Evolutionary conservation across 75 land plant species (phyloP), one percentile per base, ranked within the genome.

Genomic region (Sequoiadendron giganteum): DNA sequence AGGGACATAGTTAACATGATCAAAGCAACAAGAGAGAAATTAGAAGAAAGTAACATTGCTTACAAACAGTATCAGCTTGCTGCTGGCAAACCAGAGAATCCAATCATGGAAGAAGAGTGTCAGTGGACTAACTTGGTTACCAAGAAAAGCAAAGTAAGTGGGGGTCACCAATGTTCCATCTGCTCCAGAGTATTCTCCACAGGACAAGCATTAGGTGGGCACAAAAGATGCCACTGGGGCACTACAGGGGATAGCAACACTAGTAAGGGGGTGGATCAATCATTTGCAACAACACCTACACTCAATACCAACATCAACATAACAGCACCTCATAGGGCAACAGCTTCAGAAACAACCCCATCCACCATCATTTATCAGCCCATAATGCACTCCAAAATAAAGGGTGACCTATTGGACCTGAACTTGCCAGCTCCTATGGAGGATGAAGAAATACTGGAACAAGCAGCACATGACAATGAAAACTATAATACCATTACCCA

Each of bases 171-270:
- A 45, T 94, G 95, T 86, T 86, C 86, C 65, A 91, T 92, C 39
- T 94, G 95, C 86, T 77, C 39, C 72, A 88, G 85, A 87, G 90
- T 91, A 36, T 94, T 94, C 86, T 47, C 90, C 1, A 89, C 90
- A 3, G 93, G 92, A 1, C 94, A 94, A 83, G 95, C 95, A 14
- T 77, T 94, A 14, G 95, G 95, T 4, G 95, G 94, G 61, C 95
- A 94, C 86, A 94, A 87, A 88, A 86, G 94, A 86, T 88, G 92
- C 87, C 95, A 92, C 77, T 92, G 91, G 93, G 95, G 48, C n/a
- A 28, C 84, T n/a, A 13, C 49, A 39, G 84, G 30, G 47, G 14
- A 21, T 45, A 42, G 48, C 48, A 81, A 3, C 48, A 43, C 40
- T 18, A 40, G 2, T 8, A 68, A 25, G 30, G n/a, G n/a, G 38